Percentiles rank a stretch among this genome's conserved stretches.
phyloP scores from a whole-genome alignment of 805 yeast species.

The Candida ovalis region DNA sequence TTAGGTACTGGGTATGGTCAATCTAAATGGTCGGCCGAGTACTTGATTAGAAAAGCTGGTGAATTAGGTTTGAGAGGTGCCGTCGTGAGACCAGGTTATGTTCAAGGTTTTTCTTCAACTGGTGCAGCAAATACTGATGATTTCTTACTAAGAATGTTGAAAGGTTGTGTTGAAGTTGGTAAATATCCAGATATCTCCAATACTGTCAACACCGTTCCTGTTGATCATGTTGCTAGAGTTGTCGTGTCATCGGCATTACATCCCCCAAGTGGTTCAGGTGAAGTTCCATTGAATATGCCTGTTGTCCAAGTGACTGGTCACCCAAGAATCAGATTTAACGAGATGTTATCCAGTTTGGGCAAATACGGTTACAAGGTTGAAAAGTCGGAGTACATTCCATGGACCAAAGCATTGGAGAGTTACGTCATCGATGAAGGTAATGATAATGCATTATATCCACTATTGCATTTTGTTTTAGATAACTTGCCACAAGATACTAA shows the following conservation, averaged over 20 bases:
- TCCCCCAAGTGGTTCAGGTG: constrained; percentile 47
- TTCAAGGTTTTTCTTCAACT: constrained; percentile 76
- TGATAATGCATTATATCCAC: constrained; percentile 87
- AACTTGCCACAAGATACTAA: constrained; percentile 85
- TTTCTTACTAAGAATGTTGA: constrained; percentile 88
- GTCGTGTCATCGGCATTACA: constrained; percentile 78
- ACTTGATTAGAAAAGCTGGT: constrained; percentile 84
- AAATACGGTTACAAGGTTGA: constrained; percentile 70
- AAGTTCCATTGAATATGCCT: constrained; percentile 39
- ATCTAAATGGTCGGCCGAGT: constrained; percentile 96
- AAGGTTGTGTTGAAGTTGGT: constrained; percentile 90
- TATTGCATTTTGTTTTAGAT: constrained; percentile 90
- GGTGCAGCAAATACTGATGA: constrained; percentile 97
- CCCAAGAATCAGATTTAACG: constrained; percentile 81
- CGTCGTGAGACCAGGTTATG: constrained; percentile 93
- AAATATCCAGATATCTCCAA: constrained; percentile 80
- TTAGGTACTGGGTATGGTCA: constrained; percentile 95
- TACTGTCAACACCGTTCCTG: constrained; percentile 94
- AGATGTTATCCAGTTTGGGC: constrained; percentile 62
- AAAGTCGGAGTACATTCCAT: constrained; percentile 62
- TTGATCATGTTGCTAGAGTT: constrained; percentile 94
- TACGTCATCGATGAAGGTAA: constrained; percentile 70
- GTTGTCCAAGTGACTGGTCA: constrained; percentile 98
- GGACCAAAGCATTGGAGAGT: constrained; percentile 75
- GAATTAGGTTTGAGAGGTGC: constrained; percentile 82